Evolutionary conservation across 768 basidiomycete genomes (phyloP), one percentile per base, ranked within the genome.

Genomic region (Suillus weaverae): DNA sequence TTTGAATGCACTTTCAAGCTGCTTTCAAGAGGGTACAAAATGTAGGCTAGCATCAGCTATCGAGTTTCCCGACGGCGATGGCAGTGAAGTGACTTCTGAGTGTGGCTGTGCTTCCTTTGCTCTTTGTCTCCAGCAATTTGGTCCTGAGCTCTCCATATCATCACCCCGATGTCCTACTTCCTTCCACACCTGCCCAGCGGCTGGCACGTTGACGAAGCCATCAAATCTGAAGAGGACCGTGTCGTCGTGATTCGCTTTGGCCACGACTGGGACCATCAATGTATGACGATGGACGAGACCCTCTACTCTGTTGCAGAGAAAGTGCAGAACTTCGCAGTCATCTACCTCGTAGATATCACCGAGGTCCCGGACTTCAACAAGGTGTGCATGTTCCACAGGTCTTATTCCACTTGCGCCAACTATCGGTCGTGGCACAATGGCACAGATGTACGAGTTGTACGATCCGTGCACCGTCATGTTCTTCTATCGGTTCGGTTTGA

Each of bases 211-310:
- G 97, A 99, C 73, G 96, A 98, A 75, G 95, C 97, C 9, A 99
- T 99, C 77, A 94, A 97, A 69, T 96, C 94, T 0, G 97, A 99
- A 77, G 97, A 99, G 76, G 95, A 97, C 72, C 86, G 97, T 50
- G 86, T 97, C 39, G 97, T 98, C 32, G 92, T 95, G 61, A 89
- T 98, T 55, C 89, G 96, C 4, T 99, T 98, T 73, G 97, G 96
- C 0, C 92, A 95, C 73, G 95, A 96, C 76, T 91, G 89, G 89
- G 94, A 99, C 75, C 79, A 84, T 0, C 90, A 97, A 69, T 99
- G 97, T 80, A 98, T 99, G 97, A 91, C 89, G 20, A 97, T 99
- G 95, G 97, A 99, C 81, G 97, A 99, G 77, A 97, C 95, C 2
- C 86, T 98, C 11, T 92, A 95, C 76, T 83, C 86, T 1, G 91